Base-by-base conservation (phyloP, 768 basidiomycete genomes). In the Boletales sp. region DNA sequence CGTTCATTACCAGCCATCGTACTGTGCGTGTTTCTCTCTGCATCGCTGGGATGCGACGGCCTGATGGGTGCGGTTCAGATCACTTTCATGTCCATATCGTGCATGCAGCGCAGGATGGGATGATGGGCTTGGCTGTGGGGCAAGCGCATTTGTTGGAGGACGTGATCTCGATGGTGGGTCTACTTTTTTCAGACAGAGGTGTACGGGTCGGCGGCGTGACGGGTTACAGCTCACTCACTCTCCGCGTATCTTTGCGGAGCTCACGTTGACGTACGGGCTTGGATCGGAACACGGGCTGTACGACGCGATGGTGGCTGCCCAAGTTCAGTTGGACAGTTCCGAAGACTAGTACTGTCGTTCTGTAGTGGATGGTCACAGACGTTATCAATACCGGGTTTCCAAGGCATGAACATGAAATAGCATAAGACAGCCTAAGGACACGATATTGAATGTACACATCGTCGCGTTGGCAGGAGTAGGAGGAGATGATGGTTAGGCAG, bases 11-110 rank as follows among this genome's bases (percentile, higher is more conserved):
- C 94, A 97, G 62, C 95, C 95, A 0, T 89, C 85, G 34, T 98
- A 97, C 63, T 97, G 94, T 94, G 50, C 3, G 54, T 89, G 75
- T n/a, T 17, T 4, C 17, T 12, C 49, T 48, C 24, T 24, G 24
- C 7, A 27, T 21, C 12, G 38, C 42, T 43, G 24, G 4, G 10
- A 4, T 19, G 4, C 13, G 21, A 35, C 18, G 10, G 36, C 34
- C 39, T 30, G 19, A 40, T 42, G 42, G 10, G 19, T 8, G 29
- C 14, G 14, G 3, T 17, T 5, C 54, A 95, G 94, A 97, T 63
- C 94, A 93, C 59, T 92, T 97, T 63, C 94, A 97, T 53, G 88
- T 97, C 3, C 94, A 97, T 58, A 85, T 95, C 45, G 90, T 92
- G 24, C 87, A 94, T 58, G 80, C 80, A 0, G 82, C 87, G 55